A percentile compares a stretch with the other conserved stretches of the same genome.
Conservation (phyloP, 169 alveolate genomes). For the Cryptosporidium viatorum region DNA sequence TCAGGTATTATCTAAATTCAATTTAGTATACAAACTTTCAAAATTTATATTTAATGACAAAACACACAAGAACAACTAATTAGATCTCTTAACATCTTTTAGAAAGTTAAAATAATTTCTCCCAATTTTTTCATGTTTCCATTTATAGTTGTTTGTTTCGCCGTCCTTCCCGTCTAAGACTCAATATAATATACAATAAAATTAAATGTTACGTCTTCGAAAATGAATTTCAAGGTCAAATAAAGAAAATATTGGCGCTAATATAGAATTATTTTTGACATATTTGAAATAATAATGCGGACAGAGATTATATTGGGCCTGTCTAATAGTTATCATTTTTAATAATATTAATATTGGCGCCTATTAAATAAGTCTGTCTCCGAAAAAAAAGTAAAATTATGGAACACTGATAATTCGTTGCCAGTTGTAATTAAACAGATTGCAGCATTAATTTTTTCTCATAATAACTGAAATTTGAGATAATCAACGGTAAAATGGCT, state of each 20-base stretch:
- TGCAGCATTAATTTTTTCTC: not conserved
- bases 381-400: not conserved
- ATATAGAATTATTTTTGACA: not conserved
- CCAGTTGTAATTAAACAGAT: conserved; percentile 5
- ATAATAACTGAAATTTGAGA: conserved; percentile 3
- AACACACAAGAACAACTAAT: not conserved
- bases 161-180: not conserved
- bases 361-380: conserved; percentile 34
- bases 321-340: not conserved
- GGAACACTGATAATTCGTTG: not conserved
- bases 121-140: not conserved
- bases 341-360: conserved; percentile 13
- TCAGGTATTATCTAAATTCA: not conserved
- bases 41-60: conserved; percentile 26
- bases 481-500: conserved; percentile 30
- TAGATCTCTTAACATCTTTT: not conserved
- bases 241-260: not conserved
- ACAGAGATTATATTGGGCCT: not conserved
- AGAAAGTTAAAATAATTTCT: too few species aligned
- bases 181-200: not conserved
- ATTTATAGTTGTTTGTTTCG: not conserved
- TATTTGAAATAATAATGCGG: not conserved
- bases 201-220: not conserved
- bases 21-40: conserved; percentile 23
- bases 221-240: not conserved